Evolutionary conservation across 2,329 filamentous ascomycete species (phyloP).

Genomic region (Graphilbum fragrans): DNA sequence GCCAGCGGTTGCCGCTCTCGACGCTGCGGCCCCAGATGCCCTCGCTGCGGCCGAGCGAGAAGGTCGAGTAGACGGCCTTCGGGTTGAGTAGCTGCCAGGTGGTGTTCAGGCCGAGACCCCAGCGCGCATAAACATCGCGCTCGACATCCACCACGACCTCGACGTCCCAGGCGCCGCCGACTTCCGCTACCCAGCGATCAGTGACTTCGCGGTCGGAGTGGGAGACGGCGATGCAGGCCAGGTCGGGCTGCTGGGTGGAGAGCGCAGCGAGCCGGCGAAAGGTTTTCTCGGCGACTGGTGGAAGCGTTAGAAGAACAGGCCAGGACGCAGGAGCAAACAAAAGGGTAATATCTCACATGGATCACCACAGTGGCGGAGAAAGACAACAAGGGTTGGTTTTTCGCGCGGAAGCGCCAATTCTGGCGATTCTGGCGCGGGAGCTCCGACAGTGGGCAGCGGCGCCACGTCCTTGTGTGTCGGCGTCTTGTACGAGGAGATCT

Average conservation of each 20-base stretch:
- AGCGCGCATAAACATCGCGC: constrained; percentile 48
- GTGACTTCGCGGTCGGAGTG: constrained; percentile 43
- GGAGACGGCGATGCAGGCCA: constrained; percentile 50
- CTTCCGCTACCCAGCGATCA: constrained; percentile 42
- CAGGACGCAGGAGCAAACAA: not conserved
- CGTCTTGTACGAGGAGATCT: constrained; percentile 1
- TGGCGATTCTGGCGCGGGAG: constrained; percentile 40
- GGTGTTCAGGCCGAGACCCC: constrained; percentile 50
- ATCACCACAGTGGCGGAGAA: constrained; percentile 63
- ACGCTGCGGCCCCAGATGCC: constrained; percentile 54
- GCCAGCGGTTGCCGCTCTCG: constrained; percentile 57
- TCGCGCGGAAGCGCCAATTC: constrained; percentile 38
- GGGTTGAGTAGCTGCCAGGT: constrained; percentile 53
- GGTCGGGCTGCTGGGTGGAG: constrained; percentile 33
- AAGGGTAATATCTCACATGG: constrained; percentile 40
- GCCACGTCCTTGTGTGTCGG: constrained; percentile 23
- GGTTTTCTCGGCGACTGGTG: constrained; percentile 54
- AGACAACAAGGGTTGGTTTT: constrained; percentile 50
- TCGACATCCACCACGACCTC: constrained; percentile 45
- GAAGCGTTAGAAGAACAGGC: not conserved
- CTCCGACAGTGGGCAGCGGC: constrained; percentile 37
- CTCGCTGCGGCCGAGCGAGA: constrained; percentile 46
- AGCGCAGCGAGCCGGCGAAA: constrained; percentile 42
- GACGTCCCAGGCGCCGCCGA: constrained; percentile 44
- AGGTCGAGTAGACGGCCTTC: constrained; percentile 41